Percentiles rank a stretch among this genome's conserved stretches.
Evolutionary conservation across 163 green algal species (phyloP).

Genomic region (Scenedesmus sp.): DNA sequence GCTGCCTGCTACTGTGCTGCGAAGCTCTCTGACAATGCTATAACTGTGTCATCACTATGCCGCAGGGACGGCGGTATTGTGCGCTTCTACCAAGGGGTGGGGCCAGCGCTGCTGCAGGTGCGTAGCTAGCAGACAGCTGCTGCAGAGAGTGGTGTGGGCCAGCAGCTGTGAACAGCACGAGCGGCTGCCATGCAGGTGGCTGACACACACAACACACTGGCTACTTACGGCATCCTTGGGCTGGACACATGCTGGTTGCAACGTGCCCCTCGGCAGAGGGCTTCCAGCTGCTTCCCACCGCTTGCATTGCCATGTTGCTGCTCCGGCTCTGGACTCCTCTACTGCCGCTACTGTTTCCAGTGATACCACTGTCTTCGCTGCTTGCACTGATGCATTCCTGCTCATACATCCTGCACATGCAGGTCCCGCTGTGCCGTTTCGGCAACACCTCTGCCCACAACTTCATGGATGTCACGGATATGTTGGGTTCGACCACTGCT

Average conservation of each 20-base stretch:
- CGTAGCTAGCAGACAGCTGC: neutral
- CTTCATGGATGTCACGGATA: no score
- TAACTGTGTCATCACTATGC: no score
- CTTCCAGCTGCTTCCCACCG: no score
- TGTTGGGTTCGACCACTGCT: neutral
- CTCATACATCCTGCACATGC: conserved; percentile 29
- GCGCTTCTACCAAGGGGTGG: conserved; percentile 94
- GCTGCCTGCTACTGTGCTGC: no score
- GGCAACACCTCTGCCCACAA: conserved; percentile 88
- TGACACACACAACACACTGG: neutral
- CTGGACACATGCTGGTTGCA: no score
- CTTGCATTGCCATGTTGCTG: no score
- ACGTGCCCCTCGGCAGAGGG: no score
- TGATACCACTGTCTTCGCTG: neutral
- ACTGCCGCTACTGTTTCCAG: neutral
- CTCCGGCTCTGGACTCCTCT: no score
- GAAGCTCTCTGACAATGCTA: no score
- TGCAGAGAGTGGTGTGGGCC: no score
- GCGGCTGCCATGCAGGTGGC: neutral
- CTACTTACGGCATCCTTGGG: no score
- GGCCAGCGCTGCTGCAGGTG: conserved; percentile 83
- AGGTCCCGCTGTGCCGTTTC: conserved; percentile 92
- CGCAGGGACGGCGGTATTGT: conserved; percentile 82
- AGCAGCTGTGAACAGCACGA: no score
- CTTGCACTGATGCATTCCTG: neutral